Base-by-base conservation (phyloP, 2,329 filamentous ascomycete species). In the Ophiostoma quercus region DNA sequence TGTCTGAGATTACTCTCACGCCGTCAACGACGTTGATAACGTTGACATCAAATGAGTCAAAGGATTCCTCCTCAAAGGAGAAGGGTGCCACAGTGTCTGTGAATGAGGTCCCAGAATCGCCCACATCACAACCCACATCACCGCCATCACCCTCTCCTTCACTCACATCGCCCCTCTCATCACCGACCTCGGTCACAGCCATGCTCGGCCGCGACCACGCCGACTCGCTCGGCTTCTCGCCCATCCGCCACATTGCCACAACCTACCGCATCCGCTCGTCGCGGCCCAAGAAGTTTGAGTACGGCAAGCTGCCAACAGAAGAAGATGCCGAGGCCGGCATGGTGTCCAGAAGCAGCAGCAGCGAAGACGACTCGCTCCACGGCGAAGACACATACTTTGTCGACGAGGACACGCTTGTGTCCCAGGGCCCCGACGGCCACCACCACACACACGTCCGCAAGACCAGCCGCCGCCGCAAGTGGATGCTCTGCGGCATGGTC, bases 401-500 rank as follows among this genome's bases (percentile, higher is more conserved):
- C 34, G 71, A 73, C 68, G 69, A 73, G 54, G 68, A 69, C 34
- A 69, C 69, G 7, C 62, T 71, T 19, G 70, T 70, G 25, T 71
- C 71, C 7, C 71, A 70, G 54, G 51, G 57, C 25, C 57, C 57
- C 16, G 70, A 71, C 37, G 73, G 70, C 65, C 73, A 65, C 72
- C 39, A 41, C 39, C 11, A 41, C 39, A 14, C 72, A 71, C 41
- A n/a, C 43, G 5, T n/a, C 8, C 22, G n/a, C 51, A 57, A 57
- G 22, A 22, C 3, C 22, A 25, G 51, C 51, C 51, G 51, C 51
- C 4, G 16, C n/a, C 51, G n/a, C 51, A 57, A 22, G 37, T 74
- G 74, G 69, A 73, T 77, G 9, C 75, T 79, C 14, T 79, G 78
- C 69, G 75, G 78, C 43, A 57, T 25, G 51, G 22, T 25, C n/a